Evolutionary conservation across 495 filamentous ascomycete genomes (phyloP), one percentile per base, ranked within the genome.

Genomic region (Aspergillus saccharolyticus): DNA sequence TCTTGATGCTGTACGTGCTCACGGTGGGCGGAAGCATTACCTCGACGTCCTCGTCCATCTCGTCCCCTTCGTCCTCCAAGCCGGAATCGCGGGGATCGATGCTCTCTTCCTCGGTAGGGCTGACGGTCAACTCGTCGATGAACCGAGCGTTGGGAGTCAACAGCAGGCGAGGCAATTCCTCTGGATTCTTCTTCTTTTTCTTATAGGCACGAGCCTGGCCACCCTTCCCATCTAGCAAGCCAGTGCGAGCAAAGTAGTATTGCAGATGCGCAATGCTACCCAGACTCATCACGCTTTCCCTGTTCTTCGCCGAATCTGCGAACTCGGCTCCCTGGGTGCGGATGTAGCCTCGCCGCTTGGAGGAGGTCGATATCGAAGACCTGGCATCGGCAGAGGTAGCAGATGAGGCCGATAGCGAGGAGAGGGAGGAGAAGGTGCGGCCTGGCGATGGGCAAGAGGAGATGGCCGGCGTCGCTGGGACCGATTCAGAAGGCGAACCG

Each of bases 221-320:
- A 17, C 91, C 92, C 69, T 96, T 97, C 39, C 93, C 91, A 65
- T 98, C 94, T 48, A 98, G 70, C 52, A 98, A 70, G 3, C 94
- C 94, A 3, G 94, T 98, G 51, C 95, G 81, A 42, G 94, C 93
- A 70, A 98, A 98, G 70, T 97, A 98, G 70, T 98, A 96, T 66
- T 98, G 94, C 63, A 98, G 74, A 74, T 98, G 94, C 47, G 92
- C 90, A 63, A 98, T 98, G 67, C 91, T 96, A 21, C 94, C 94
- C 59, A 98, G 74, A 66, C 89, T 96, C 81, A 97, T 85, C 54
- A 98, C 94, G 63, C 91, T 96, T 60, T 97, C 91, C 57, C 94
- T 79, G 45, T 89, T 88, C 60, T 83, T 84, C 52, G 94, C 94
- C 33, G 94, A 97, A 25, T 87, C 86, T 12, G 94, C 88, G 70